Conservation (phyloP, 2,329 filamentous ascomycete genomes). For the Fusarium vanettenii region DNA sequence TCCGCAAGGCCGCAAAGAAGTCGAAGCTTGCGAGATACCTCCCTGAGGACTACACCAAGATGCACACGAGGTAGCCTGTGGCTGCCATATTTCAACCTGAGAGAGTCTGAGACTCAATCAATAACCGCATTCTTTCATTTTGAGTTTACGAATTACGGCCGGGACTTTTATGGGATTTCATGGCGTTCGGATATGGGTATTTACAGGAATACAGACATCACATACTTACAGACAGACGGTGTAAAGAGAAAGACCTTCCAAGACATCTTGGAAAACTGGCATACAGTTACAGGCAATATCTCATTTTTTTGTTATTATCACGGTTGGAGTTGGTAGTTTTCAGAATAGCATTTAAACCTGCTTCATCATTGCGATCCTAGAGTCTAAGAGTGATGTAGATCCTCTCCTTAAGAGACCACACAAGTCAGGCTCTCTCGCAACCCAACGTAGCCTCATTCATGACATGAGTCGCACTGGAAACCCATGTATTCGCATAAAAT, state of each 20-base stretch:
- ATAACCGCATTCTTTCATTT: not conserved
- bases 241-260: not conserved
- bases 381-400: not conserved
- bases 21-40: constrained; percentile 50
- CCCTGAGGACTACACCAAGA: constrained; percentile 48
- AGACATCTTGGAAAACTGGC: not conserved
- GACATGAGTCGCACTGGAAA: constrained; percentile 9
- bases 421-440: not conserved
- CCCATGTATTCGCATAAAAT: constrained; percentile 19
- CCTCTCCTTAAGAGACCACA: not conserved
- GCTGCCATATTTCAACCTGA: not conserved
- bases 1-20: constrained; percentile 50
- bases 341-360: not conserved
- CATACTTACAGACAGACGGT: not conserved
- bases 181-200: not conserved
- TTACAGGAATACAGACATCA: not conserved
- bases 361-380: not conserved
- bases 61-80: constrained; percentile 44
- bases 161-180: not conserved
- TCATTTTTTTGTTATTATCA: not conserved
- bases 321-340: not conserved
- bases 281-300: not conserved
- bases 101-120: not conserved
- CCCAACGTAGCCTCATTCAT: not conserved
- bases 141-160: not conserved